phyloP scores from a whole-genome alignment of 2,329 filamentous ascomycete genomes.

The Phialophora expanda region DNA sequence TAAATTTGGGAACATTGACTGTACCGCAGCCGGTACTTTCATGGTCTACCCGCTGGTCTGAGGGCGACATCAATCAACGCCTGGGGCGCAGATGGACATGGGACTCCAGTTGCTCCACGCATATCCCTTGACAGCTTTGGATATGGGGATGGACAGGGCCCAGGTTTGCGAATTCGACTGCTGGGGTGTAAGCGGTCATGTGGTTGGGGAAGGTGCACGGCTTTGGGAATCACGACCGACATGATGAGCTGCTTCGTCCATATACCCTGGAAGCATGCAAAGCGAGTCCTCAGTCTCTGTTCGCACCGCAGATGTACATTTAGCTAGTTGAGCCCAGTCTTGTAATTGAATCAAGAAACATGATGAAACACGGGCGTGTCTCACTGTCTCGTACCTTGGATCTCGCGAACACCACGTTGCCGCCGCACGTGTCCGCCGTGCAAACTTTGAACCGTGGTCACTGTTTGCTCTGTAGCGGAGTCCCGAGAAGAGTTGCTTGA shows the following conservation, averaged over 20 bases:
- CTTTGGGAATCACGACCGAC: slow-evolving; percentile 8
- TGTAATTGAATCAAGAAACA: slow-evolving; percentile 23
- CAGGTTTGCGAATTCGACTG: background rate
- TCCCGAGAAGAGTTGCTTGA: background rate
- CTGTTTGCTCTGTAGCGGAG: too few species aligned
- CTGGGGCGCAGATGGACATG: slow-evolving; percentile 17
- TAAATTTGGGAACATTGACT: slow-evolving; percentile 15
- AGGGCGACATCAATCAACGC: slow-evolving; percentile 15
- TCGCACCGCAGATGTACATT: slow-evolving; percentile 14
- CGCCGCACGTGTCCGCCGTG: background rate
- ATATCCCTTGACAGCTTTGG: background rate
- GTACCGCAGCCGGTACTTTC: slow-evolving; percentile 30
- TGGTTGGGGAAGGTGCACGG: slow-evolving; percentile 9
- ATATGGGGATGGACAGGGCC: background rate
- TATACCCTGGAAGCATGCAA: slow-evolving; percentile 13
- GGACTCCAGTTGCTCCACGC: background rate
- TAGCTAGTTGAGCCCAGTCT: slow-evolving; percentile 14
- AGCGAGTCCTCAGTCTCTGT: slow-evolving; percentile 17
- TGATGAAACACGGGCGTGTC: background rate
- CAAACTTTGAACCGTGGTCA: background rate
- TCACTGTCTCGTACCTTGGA: background rate
- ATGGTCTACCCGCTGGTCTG: slow-evolving; percentile 2
- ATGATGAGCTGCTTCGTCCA: slow-evolving; percentile 16
- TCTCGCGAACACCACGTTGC: background rate
- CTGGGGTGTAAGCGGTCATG: background rate